A percentile compares a stretch with the other conserved stretches of the same genome.
Evolutionary conservation across 1,284 basidiomycete genomes (phyloP).

Genomic region (Cryptococcus sp.): DNA sequence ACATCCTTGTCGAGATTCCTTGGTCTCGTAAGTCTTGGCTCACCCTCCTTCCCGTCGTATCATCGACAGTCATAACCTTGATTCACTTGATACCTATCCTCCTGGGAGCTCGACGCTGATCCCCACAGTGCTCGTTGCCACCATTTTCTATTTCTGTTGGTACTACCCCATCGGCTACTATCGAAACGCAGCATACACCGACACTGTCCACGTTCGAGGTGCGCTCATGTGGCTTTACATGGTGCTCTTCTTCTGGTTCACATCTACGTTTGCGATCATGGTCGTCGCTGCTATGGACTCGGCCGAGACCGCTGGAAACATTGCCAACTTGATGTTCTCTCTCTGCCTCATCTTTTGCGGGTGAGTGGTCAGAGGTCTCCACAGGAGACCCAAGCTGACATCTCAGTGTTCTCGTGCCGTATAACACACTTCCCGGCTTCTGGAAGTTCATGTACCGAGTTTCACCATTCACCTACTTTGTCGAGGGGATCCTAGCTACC

Average conservation of each 20-base stretch:
- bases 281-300: conserved; percentile 41
- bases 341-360: conserved; percentile 48
- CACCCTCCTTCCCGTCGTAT: too few relatives aligned
- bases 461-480: conserved; percentile 61
- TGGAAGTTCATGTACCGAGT: conserved; percentile 78
- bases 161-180: conserved; percentile 48
- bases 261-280: conserved; percentile 45
- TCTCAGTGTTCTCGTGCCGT: conserved; percentile 47
- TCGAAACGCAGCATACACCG: conserved; percentile 40
- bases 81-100: not conserved
- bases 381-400: not conserved
- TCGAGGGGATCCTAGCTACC: conserved; percentile 46
- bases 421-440: conserved; percentile 56
- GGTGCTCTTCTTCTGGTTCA: conserved; percentile 45
- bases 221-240: conserved; percentile 43
- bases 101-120: too few relatives aligned
- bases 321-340: conserved; percentile 47
- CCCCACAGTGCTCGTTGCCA: conserved; percentile 50
- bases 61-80: too few relatives aligned
- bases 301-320: conserved; percentile 47
- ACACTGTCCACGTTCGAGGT: conserved; percentile 37
- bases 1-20: conserved; percentile 46
- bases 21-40: conserved; percentile 24
- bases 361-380: conserved; percentile 9
- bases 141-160: conserved; percentile 47